A percentile compares a stretch with the other conserved stretches of the same genome.
phyloP scores from a whole-genome alignment of 2,329 filamentous ascomycete species.

The Stagonosporopsis rhizophila region DNA sequence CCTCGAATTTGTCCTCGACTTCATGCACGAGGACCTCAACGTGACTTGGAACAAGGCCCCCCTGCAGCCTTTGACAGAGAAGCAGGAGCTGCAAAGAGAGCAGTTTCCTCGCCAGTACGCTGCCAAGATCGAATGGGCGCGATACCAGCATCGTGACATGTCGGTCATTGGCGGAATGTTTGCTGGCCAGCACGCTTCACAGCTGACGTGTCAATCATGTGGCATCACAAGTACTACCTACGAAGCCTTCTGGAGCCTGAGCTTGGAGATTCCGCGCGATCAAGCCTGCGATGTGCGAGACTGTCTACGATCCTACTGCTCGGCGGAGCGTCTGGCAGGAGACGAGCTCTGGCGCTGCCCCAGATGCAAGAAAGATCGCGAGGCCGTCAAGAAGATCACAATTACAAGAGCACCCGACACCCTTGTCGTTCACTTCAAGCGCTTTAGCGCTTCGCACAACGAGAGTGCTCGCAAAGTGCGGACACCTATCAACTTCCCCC shows the following conservation, averaged over 20 bases:
- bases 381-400: slow-evolving; percentile 73
- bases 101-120: slow-evolving; percentile 67
- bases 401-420: slow-evolving; percentile 81
- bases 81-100: slow-evolving; percentile 68
- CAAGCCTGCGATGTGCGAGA: slow-evolving; percentile 69
- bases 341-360: slow-evolving; percentile 77
- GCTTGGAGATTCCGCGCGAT: slow-evolving; percentile 71
- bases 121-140: slow-evolving; percentile 76
- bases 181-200: slow-evolving; percentile 72
- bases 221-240: slow-evolving; percentile 70
- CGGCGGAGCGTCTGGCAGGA: slow-evolving; percentile 70
- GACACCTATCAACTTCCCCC: slow-evolving; percentile 76
- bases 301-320: slow-evolving; percentile 73
- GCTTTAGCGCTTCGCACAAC: slow-evolving; percentile 66
- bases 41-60: slow-evolving; percentile 66
- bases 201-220: slow-evolving; percentile 67
- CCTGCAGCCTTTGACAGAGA: slow-evolving; percentile 63
- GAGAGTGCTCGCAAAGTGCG: slow-evolving; percentile 71
- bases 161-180: slow-evolving; percentile 84
- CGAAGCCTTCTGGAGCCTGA: slow-evolving; percentile 74
- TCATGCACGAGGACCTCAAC: slow-evolving; percentile 88
- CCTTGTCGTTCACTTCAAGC: slow-evolving; percentile 79
- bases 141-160: slow-evolving; percentile 71
- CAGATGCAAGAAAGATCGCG: slow-evolving; percentile 71
- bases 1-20: slow-evolving; percentile 79